Base-by-base conservation (phyloP, 2,329 filamentous ascomycete genomes). In the Fusarium decemcellulare region DNA sequence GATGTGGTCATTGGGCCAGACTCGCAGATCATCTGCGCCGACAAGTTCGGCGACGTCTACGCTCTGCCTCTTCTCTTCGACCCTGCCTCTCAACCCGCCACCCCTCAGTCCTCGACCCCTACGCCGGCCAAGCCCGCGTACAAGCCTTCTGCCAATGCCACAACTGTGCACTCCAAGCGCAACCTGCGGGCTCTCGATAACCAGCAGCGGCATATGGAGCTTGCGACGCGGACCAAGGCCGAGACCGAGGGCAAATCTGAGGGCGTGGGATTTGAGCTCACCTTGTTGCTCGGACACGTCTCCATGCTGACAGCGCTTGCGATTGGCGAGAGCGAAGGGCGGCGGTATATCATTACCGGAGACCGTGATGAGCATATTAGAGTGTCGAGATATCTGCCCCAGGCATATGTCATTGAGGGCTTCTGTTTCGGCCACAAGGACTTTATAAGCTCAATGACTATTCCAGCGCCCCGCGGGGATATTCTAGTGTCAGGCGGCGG, bases 11-110 rank as follows among this genome's bases (percentile, higher is more conserved):
- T 98, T 55, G 90, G 92, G 8, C 83, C 88, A 40, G 91, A 95
- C 76, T 85, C 86, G 44, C 92, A 90, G 9, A 93, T 99, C 67
- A 81, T 98, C 61, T 90, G 89, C 66, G 95, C 90, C 55, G 96
- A 99, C 84, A 99, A 99, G 80, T 98, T 98, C 76, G 96, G 96
- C 70, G 96, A 99, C 78, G 95, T 98, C 65, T 98, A 97, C 81
- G 88, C 93, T 11, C 81, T 99, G 8, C 95, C 96, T 14, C 84
- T 98, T 53, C 55, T 76, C 63, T 50, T 74, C 71, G 37, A 74
- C 70, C 36, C 61, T 59, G 18, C 68, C 72, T 27, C 55, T 53
- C 56, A 70, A 50, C 27, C 43, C 43, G 34, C 58, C 43, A 47
- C 55, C 43, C 47, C 69, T 53, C 63, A 63, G 47, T 50, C 48